Base-by-base conservation (phyloP, 2,329 filamentous ascomycete species). In the Trichoderma lentiforme region DNA sequence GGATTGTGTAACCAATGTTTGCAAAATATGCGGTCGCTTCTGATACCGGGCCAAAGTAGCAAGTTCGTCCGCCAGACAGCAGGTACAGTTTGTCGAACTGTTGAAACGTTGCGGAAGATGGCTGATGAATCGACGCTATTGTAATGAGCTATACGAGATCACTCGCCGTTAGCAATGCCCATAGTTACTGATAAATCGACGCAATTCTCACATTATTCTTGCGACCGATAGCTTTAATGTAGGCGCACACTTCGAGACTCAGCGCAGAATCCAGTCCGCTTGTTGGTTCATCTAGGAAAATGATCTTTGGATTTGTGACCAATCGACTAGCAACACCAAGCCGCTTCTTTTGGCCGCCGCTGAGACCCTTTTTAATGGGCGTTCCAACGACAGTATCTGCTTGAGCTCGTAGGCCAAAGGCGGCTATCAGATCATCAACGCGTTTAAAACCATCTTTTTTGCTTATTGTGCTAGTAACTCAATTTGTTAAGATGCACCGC, bases 231-330 rank as follows among this genome's bases (percentile, higher is more conserved):
- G 83, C 77, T 87, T 89, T 63, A 4, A 95, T 86, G 79, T 92
- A 94, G 3, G 85, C 90, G 70, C 95, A 89, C 26, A 97, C 92
- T 80, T 97, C 92, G 74, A 85, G 90, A 72, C 91, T 93, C 0
- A 91, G 91, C 0, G 90, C 90, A 8, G 92, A 95, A 79, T 97
- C 94, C 11, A 97, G 84, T 9, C 94, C 94, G 74, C 91, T 94
- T 0, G 93, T 97, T 1, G 93, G 93, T 80, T 96, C 93, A 78
- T 96, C 93, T 36, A 97, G 82, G 78, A 97, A 96, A 28, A 97
- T 80, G 8, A 97, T 90, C 80, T 91, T 93, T 0, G 94, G 93
- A 71, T 87, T 90, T 1, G 93, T 95, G 77, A 97, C 92, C 43
- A 97, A 86, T 78, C 94, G 92, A 73, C 91, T 92, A 1, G 93